phyloP scores from a whole-genome alignment of 2,329 filamentous ascomycete genomes.

The Penicillium fuscoglaucum region DNA sequence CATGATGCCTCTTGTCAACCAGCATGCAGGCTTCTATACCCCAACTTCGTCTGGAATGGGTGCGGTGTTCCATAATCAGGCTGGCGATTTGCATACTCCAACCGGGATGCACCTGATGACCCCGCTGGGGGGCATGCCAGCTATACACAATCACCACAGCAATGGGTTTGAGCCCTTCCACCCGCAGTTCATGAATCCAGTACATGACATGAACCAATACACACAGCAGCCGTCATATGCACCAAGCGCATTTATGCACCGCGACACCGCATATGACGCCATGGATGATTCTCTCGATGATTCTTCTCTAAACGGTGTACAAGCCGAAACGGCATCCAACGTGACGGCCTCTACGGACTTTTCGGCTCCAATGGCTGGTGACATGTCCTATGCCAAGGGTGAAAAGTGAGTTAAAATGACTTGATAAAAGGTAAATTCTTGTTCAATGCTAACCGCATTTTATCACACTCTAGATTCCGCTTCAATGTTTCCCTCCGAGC shows the following conservation, averaged over 20 bases:
- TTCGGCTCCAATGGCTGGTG: slow-evolving; percentile 23
- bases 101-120: slow-evolving; percentile 73
- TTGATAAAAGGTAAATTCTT: slow-evolving; percentile 14
- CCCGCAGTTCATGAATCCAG: slow-evolving; percentile 54
- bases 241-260: slow-evolving; percentile 77
- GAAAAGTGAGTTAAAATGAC: slow-evolving; percentile 55
- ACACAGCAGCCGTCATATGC: slow-evolving; percentile 64
- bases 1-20: slow-evolving; percentile 76
- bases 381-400: slow-evolving; percentile 33
- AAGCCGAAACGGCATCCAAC: slow-evolving; percentile 57
- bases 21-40: slow-evolving; percentile 81
- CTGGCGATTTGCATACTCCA: slow-evolving; percentile 84
- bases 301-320: slow-evolving; percentile 62
- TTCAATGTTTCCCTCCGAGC: slow-evolving; percentile 89
- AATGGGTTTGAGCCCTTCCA: slow-evolving; percentile 65
- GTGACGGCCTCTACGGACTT: slow-evolving; percentile 32
- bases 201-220: slow-evolving; percentile 71
- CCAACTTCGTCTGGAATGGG: slow-evolving; percentile 77
- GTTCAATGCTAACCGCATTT: slow-evolving; percentile 16
- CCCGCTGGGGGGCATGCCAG: slow-evolving; percentile 72
- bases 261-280: slow-evolving; percentile 75
- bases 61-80: slow-evolving; percentile 77
- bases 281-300: slow-evolving; percentile 69
- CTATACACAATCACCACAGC: slow-evolving; percentile 60
- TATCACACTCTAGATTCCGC: slow-evolving; percentile 63